Conservation (phyloP, 495 filamentous ascomycete genomes). For the Glutinoglossum americanum region DNA sequence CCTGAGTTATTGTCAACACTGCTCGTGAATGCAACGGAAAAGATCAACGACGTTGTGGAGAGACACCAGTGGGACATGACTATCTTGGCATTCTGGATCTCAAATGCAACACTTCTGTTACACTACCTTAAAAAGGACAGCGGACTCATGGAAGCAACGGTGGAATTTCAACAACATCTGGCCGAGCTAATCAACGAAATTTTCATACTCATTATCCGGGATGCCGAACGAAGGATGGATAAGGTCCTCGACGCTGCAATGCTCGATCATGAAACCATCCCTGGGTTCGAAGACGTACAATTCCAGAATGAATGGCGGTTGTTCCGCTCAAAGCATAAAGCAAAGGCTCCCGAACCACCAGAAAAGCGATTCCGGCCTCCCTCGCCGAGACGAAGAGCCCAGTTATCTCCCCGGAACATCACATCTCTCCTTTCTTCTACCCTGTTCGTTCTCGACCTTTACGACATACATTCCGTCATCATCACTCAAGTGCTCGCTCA, state of each 20-base stretch:
- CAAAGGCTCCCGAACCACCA: conserved; percentile 58
- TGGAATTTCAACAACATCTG: conserved; percentile 78
- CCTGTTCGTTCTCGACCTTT: conserved; percentile 90
- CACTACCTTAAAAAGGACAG: conserved; percentile 94
- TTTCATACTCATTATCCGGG: conserved; percentile 92
- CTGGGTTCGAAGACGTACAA: conserved; percentile 83
- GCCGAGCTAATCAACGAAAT: conserved; percentile 96
- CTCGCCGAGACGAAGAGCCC: conserved; percentile 82
- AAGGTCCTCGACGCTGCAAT: conserved; percentile 83
- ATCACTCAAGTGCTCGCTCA: conserved; percentile 80
- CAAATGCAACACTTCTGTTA: conserved; percentile 81
- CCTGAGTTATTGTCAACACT: conserved; percentile 62
- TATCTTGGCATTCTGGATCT: conserved; percentile 95
- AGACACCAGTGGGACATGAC: conserved; percentile 98
- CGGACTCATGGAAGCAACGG: conserved; percentile 59
- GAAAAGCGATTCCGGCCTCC: conserved; percentile 85
- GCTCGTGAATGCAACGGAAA: conserved; percentile 73
- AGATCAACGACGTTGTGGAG: conserved; percentile 91
- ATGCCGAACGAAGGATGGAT: conserved; percentile 94
- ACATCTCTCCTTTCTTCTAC: conserved; percentile 94
- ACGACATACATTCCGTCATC: conserved; percentile 96
- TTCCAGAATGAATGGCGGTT: conserved; percentile 98
- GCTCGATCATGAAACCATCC: conserved; percentile 96
- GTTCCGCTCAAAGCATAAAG: conserved; percentile 73
- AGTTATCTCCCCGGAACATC: conserved; percentile 81